Base-by-base conservation (phyloP, 805 yeast genomes). In the Ogataea kodamae region DNA sequence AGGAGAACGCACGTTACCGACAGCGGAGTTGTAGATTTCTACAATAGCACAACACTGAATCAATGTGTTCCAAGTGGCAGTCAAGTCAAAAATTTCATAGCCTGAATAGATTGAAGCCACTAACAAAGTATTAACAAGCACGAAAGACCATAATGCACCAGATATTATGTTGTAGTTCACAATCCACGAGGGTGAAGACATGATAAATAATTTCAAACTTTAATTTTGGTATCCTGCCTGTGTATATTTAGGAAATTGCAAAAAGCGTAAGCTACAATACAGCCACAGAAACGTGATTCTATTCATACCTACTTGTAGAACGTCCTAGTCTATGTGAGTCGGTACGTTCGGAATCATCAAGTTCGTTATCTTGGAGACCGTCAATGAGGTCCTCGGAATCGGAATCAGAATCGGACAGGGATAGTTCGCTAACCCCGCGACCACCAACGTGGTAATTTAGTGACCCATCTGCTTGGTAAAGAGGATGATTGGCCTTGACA, bases 1-100 rank as follows among this genome's bases (percentile, higher is more conserved):
- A 3, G 97, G 96, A 6, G 97, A 81, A 47, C 81, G 76, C 22
- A 92, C 97, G 29, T 81, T 67, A 0, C 97, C 97, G 1, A 75
- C 57, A 2, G 76, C 67, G 2, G 96, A 74, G 57, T 90, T 92
- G 52, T 76, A 68, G 14, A 90, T 73, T 58, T 90, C 98, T 32
- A 85, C 69, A 2, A 86, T 45, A 0, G 97, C 97, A 29, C 78
- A 64, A 12, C 84, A 70, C 63, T 90, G 98, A 31, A 89, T 75
- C 28, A 65, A 56, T 3, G 82, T 78, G 29, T 83, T 70, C 46
- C 78, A 60, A 13, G 66, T 61, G 18, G 70, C 68, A 5, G 94
- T 74, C 37, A 75, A 69, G 5, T 69, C 68, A 41, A 79, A 84
- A 18, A 81, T 71, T 27, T 61, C 61, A 12, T 88, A 88, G 45